phyloP scores from a whole-genome alignment of 441 rosid genomes.

The Euphorbia celastroides region DNA sequence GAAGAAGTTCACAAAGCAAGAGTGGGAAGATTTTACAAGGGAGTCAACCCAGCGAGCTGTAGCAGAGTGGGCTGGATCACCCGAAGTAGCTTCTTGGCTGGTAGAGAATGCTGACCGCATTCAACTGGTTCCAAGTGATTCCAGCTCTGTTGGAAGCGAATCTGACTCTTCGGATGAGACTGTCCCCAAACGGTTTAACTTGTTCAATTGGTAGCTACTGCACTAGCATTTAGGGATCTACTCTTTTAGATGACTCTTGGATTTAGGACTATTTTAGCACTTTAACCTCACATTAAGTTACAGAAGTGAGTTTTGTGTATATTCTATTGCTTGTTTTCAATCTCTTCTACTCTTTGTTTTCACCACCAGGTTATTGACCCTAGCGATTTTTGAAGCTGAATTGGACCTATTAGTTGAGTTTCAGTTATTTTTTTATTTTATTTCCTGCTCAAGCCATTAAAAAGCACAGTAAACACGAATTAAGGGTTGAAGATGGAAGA shows the following conservation, averaged over 20 bases:
- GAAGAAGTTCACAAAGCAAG: conserved; percentile 57
- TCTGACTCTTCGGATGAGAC: conserved; percentile 57
- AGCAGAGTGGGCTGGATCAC: conserved; percentile 67
- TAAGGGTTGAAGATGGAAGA: too few relatives aligned
- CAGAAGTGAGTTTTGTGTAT: background rate
- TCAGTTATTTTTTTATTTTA: too few relatives aligned
- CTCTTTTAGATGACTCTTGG: background rate
- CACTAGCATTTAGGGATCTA: background rate
- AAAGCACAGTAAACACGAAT: too few relatives aligned
- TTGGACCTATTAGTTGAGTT: too few relatives aligned
- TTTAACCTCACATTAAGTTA: background rate
- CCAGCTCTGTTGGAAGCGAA: conserved; percentile 52
- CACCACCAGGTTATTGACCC: too few relatives aligned
- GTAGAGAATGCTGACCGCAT: conserved; percentile 65
- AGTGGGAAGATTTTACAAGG: conserved; percentile 71
- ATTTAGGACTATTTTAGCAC: conserved; percentile 16
- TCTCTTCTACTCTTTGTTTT: too few relatives aligned
- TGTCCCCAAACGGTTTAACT: conserved; percentile 26
- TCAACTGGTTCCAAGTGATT: conserved; percentile 46
- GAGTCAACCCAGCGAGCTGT: conserved; percentile 79
- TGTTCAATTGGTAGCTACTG: conserved; percentile 35
- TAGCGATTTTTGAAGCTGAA: too few relatives aligned
- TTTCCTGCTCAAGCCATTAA: too few relatives aligned
- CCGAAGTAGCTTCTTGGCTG: conserved; percentile 70
- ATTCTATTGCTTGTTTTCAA: too few relatives aligned